Base-by-base conservation (phyloP, 1,284 basidiomycete species). In the Tetrapyrgos nigripes region DNA sequence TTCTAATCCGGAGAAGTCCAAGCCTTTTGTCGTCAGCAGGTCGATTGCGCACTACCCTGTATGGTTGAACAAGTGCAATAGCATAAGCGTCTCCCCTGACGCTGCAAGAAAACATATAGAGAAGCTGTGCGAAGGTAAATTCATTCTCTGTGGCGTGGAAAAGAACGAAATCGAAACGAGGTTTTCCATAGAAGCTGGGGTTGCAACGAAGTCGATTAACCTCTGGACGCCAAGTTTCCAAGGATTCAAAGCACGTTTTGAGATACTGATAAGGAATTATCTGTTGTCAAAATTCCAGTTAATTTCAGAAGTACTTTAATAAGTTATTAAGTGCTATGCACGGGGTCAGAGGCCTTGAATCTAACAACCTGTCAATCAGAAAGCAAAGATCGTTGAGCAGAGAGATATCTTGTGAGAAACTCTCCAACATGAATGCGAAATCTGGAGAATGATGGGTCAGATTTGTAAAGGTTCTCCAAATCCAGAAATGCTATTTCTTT, bases 141-240 rank as follows among this genome's bases (percentile, higher is more conserved):
- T 46, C 53, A 23, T 61, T 43, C 10, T 40, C 19, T 2, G 67
- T 60, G 33, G 70, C 60, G 27, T 70, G 17, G 27, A 76, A 58
- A n/a, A 76, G 40, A 4, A 74, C 64, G 55, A 48, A 68, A 56
- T 77, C 74, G 60, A 70, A 73, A 3, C 66, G 62, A 10, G 68
- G 65, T 3, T 53, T 37, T 10, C 62, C 53, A 46, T 71, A 57
- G 53, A 75, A 75, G 1, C 53, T 47, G 1, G 75, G 74, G 48
- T 66, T 72, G 50, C 72, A 74, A 6, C 67, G 62, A 2, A 76
- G 57, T 48, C 66, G 62, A 50, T 75, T 69, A 4, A 54, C 61
- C 14, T 46, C 53, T 19, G 60, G 40, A 14, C 55, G 26, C 72
- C 74, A 74, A 37, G 66, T 63, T 1, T 68, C 64, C 1, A 21